A percentile compares a stretch with the other conserved stretches of the same genome.
These are phyloP conservation scores for Nitzschia sp. DNA, from an alignment of 108 stramenopile species.

Conservation along the genomic window DNA sequence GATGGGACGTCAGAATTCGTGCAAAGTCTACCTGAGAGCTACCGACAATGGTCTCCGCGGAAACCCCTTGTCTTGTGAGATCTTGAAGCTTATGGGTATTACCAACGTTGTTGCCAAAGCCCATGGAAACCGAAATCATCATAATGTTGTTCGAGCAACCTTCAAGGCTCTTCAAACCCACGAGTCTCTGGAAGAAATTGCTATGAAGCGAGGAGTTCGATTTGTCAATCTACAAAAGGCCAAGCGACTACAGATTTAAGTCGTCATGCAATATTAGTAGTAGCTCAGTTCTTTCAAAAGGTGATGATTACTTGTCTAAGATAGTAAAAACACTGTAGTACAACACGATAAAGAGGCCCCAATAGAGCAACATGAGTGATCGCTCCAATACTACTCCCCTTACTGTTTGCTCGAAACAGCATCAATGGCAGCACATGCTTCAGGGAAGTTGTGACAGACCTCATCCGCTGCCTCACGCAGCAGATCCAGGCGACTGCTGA, in stretches of 20 bases:
- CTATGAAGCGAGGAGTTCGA: constrained; percentile 85
- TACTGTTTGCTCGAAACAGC: no score
- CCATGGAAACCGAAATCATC: constrained; percentile 81
- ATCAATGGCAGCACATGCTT: constrained; percentile 1
- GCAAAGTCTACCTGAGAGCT: constrained; percentile 72
- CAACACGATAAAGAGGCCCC: no score
- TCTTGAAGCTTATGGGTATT: constrained; percentile 84
- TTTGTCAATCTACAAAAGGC: constrained; percentile 74
- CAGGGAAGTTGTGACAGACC: neutral
- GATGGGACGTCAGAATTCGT: constrained; percentile 88
- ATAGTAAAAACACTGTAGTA: neutral
- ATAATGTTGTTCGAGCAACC: constrained; percentile 86
- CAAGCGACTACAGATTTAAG: constrained; percentile 68
- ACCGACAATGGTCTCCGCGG: constrained; percentile 76
- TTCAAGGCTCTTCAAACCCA: constrained; percentile 90
- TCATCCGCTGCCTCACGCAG: constrained; percentile 1
- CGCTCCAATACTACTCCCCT: no score
- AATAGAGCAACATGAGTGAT: no score
- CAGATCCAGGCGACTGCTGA: neutral
- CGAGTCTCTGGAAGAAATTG: constrained; percentile 86
- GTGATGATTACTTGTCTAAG: neutral
- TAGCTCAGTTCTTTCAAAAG: neutral
- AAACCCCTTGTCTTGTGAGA: constrained; percentile 66
- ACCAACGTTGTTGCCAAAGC: constrained; percentile 78
- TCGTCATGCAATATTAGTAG: neutral